phyloP scores from a whole-genome alignment of 176 grass and related monocot genomes.

The Carex scoparia region DNA sequence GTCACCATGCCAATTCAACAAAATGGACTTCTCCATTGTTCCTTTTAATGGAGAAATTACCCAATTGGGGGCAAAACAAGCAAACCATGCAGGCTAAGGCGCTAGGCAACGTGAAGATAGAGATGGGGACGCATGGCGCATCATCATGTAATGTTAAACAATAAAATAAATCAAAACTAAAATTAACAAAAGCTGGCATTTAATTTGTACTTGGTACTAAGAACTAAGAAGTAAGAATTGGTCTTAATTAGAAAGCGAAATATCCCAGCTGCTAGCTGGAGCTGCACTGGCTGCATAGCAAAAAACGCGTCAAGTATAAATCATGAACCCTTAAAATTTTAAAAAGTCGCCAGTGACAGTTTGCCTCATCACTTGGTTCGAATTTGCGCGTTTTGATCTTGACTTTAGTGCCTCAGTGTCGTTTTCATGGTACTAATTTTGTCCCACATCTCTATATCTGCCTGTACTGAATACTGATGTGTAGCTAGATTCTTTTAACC shows the following conservation, averaged over 20 bases:
- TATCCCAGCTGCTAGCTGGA: slow-evolving; percentile 53
- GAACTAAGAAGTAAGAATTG: neutral
- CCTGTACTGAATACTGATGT: neutral
- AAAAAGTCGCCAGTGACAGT: slow-evolving; percentile 20
- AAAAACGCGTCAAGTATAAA: slow-evolving; percentile 31
- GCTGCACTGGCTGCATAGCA: slow-evolving; percentile 31
- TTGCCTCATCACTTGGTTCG: neutral
- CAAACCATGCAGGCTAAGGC: neutral
- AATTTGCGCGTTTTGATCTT: neutral
- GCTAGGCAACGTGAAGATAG: neutral
- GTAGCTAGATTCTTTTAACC: neutral
- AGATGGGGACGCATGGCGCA: slow-evolving; percentile 9
- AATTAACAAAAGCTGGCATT: slow-evolving; percentile 6
- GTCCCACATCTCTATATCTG: neutral
- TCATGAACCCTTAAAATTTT: slow-evolving; percentile 22
- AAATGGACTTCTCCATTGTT: neutral
- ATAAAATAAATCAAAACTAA: slow-evolving; percentile 30
- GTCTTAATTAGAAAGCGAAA: slow-evolving; percentile 6
- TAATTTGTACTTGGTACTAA: slow-evolving; percentile 23
- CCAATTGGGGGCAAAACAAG: neutral
- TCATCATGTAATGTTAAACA: slow-evolving; percentile 19
- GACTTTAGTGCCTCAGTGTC: neutral
- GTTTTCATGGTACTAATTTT: slow-evolving; percentile 1
- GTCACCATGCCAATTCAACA: neutral
- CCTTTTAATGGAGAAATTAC: neutral